Conservation (phyloP, 164 flowering plant species). For the Magnolia sinica region DNA sequence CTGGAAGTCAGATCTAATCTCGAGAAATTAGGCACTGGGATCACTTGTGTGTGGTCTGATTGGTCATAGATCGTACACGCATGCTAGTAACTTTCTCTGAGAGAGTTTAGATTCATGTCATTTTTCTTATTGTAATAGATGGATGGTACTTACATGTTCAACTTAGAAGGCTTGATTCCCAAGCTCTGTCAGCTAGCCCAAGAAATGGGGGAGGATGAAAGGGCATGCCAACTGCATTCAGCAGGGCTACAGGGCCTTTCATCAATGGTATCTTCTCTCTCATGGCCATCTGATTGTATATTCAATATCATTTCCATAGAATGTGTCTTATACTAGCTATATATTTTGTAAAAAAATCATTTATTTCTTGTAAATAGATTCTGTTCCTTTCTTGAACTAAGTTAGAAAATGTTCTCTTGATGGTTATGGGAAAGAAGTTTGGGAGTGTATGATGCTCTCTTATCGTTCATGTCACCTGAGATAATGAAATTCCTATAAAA, state of each 20-base stretch:
- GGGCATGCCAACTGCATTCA: conserved; percentile 41
- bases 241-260: conserved; percentile 86
- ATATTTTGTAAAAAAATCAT: background rate
- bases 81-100: conserved; percentile 5
- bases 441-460: too few relatives aligned
- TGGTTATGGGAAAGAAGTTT: too few relatives aligned
- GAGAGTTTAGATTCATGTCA: conserved; percentile 12
- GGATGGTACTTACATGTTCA: conserved; percentile 84
- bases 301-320: background rate
- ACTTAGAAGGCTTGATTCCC: conserved; percentile 81
- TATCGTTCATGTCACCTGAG: too few relatives aligned
- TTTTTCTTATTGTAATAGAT: conserved; percentile 40
- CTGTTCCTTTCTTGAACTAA: background rate
- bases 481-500: too few relatives aligned
- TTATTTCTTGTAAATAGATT: background rate
- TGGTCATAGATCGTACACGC: background rate
- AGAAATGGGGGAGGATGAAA: conserved; percentile 77
- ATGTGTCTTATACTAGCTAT: background rate
- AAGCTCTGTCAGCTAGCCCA: conserved; percentile 82
- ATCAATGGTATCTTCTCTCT: conserved; percentile 60
- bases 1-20: background rate
- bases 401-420: too few relatives aligned
- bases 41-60: background rate
- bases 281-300: background rate
- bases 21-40: background rate